Conservation (phyloP, 2,329 filamentous ascomycete species). For the Aspergillus japonicus region DNA sequence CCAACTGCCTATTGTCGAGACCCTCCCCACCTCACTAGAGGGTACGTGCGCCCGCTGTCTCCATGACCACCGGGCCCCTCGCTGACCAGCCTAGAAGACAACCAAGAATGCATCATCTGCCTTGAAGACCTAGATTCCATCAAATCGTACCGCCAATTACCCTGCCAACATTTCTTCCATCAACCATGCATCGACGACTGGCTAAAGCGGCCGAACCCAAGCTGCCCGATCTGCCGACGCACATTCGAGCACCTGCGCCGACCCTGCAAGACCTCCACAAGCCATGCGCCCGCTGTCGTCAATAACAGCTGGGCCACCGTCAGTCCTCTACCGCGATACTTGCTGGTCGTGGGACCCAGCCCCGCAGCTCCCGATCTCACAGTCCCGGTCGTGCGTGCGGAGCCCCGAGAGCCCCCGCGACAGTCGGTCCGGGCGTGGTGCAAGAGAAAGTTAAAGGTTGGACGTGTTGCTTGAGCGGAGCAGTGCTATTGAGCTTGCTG, state of each 20-base stretch:
- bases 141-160: neutral
- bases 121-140: neutral
- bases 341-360: neutral
- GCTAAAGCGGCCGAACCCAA: neutral
- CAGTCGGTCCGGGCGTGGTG: neutral
- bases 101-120: neutral
- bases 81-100: neutral
- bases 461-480: neutral
- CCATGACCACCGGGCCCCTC: too few species aligned
- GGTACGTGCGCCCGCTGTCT: neutral
- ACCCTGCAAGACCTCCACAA: constrained; percentile 4
- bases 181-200: neutral
- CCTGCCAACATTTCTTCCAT: neutral
- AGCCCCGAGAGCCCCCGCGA: neutral
- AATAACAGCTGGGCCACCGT: neutral
- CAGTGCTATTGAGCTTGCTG: too few species aligned
- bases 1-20: neutral
- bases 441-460: neutral
- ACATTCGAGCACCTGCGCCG: neutral
- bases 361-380: neutral
- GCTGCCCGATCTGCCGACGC: neutral
- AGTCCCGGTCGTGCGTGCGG: neutral
- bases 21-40: neutral
- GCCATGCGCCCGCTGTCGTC: neutral
- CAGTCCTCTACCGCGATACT: neutral